Evolutionary conservation across 148 eudicot species (phyloP), one percentile per base, ranked within the genome.

Genomic region (Camellia granthamiana): DNA sequence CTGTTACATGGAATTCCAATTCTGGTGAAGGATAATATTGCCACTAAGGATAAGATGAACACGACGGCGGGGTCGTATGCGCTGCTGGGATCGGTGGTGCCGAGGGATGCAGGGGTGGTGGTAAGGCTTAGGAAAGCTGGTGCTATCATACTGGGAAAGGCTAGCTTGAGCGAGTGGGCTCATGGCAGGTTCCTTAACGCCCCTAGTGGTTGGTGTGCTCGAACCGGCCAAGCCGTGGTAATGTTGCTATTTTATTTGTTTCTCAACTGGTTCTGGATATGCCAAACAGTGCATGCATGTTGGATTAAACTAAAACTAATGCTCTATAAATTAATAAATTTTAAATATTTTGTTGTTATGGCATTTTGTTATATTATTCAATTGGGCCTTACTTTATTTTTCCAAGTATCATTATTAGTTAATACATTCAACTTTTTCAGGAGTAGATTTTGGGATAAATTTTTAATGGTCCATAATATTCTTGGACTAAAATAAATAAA

Each of bases 11-110:
- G 87, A 0, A 78, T 87, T 30, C 87, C 89, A 0, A 61, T 87
- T 23, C 79, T 87, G 63, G 78, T 87, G 61, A 85, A 87, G 77
- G 89, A 87, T 66, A 80, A 73, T 75, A 87, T 87, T 72, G 88
- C 80, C 5, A 87, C 86, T 7, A 84, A 80, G 66, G 87, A 87
- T 65, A 84, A 82, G 87, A 79, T 85, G 7, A 84, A 84, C 79
- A 87, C 87, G 11, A 82, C 85, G 0, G 89, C 89, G 11, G 89
- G 89, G 6, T 85, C 89, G 3, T 74, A 16, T 44, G 85, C 89
- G 7, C 69, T 87, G 62, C 78, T 87, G 0, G 84, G 85, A 8
- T 84, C 87, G 2, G 71, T 80, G 0, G 85, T 87, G 64, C 68
- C 78, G 8, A 41, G 81, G n/a, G 88, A 84, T 65, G 79, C 81